phyloP scores from a whole-genome alignment of 768 basidiomycete genomes.

The Mycena rosella region DNA sequence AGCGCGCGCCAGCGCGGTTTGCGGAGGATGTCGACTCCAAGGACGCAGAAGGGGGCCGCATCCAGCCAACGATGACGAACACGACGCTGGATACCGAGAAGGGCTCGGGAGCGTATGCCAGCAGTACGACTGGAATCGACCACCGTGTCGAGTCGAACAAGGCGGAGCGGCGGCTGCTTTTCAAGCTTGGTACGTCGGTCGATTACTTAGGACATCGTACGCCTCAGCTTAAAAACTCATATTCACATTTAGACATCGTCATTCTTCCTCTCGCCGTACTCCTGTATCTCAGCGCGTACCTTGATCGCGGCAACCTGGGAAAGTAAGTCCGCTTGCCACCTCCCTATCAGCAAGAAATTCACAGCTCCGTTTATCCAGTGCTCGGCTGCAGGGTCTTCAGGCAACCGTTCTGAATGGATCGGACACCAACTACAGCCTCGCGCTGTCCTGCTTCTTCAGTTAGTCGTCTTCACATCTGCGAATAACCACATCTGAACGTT shows the following conservation, averaged over 20 bases:
- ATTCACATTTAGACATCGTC: conserved; percentile 17
- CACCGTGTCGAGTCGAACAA: no score
- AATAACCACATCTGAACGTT: background rate
- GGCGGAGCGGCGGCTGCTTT: no score
- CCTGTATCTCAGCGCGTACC: conserved; percentile 28
- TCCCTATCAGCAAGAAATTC: background rate
- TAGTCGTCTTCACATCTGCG: background rate
- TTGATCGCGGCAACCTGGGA: conserved; percentile 32
- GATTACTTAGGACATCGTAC: no score
- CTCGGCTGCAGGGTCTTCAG: conserved; percentile 29
- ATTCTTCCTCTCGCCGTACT: conserved; percentile 28
- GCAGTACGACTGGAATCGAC: no score
- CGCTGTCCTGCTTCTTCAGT: conserved; percentile 31
- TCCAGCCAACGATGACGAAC: no score
- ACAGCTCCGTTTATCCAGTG: background rate
- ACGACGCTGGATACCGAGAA: no score
- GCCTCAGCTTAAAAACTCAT: no score
- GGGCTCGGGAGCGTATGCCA: no score
- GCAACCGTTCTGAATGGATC: conserved; percentile 21
- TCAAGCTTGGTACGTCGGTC: no score
- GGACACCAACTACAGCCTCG: conserved; percentile 30
- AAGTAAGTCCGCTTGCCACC: conserved; percentile 12
- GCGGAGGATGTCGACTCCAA: no score
- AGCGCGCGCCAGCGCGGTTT: no score
- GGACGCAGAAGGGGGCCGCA: no score